Evolutionary conservation across 805 yeast genomes (phyloP), one percentile per base, ranked within the genome.

Genomic region (Sugiyamaella floridensis): DNA sequence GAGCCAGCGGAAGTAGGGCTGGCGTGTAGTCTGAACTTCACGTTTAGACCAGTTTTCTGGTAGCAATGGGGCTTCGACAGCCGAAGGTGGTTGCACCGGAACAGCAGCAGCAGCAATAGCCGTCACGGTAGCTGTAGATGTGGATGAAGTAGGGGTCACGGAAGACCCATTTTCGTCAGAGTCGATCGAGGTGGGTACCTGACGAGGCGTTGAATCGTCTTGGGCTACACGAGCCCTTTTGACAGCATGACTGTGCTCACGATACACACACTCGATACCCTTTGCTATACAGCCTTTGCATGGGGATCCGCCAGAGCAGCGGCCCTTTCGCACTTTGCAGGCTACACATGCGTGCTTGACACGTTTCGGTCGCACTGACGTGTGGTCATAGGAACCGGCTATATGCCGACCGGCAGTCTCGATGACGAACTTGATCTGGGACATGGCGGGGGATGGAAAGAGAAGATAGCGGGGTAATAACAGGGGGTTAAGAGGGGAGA

Each of bases 1-100:
- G 3, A 63, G 62, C 66, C 64, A 63, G 19, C 66, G 46, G 45
- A 63, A 63, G 47, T 60, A 63, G 10, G 66, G 66, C 50, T 63
- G 66, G 4, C 62, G 48, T 4, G 60, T 57, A 7, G 58, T 49
- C 12, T 43, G 22, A 2, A 45, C 26, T 19, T 32, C 32, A 10
- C 19, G 18, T 22, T 22, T 40, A 4, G 18, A 6, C 26, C 44
- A 20, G n/a, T 18, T 11, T 18, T 18, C 44, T 7, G 26, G 10
- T 16, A 22, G 26, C 26, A 22, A 22, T 22, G 26, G 26, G 26
- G 26, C 26, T 6, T 22, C 26, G 26, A 20, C 19, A 16, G 44
- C 44, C 44, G 20, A 11, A 16, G 22, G n/a, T 7, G 44, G 14
- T 15, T 14, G 7, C 14, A 12, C 44, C 4, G 44, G n/a, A 11